Base-by-base conservation (phyloP, 1,284 basidiomycete genomes). In the Serendipita sp. region DNA sequence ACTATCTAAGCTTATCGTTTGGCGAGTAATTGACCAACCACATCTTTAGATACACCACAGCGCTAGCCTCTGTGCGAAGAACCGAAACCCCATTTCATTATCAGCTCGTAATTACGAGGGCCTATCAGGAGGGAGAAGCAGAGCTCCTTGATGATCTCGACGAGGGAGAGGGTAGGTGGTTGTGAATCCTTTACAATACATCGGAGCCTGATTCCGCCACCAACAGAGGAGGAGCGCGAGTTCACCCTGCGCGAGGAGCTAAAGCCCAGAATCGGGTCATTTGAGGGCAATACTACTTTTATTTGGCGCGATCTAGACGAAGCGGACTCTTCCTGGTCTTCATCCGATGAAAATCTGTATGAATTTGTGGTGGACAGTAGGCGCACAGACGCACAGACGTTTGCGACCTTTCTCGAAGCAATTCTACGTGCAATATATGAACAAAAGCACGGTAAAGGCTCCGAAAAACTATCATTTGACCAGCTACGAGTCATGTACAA, bases 361-460 rank as follows among this genome's bases (percentile, higher is more conserved):
- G 88, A 93, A 72, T 93, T 90, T 69, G 83, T 90, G 58, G 84
- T 85, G 1, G 68, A 75, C 78, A 49, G 89, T 87, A 17, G 47
- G 29, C 22, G 53, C 15, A 89, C 91, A 12, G 91, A 91, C 67
- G 85, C 79, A 17, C 91, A 91, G 0, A 93, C 91, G 3, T 82
- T 83, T 60, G 84, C 87, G 13, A 8, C 17, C 32, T 88, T 89
- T 74, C 96, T 97, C 71, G 92, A 96, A 73, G 86, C 90, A 55
- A 93, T 93, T 93, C 78, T 87, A 96, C 68, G 91, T 47, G 95
- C 94, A 64, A 91, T 95, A 80, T 97, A 87, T 73, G 94, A 97
- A 72, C 82, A 91, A 75, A 94, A 93, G 76, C 87, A 86, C 76
- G 84, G 79, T 69, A 77, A 69, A 61, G 83, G 81, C 65, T 88